Conservation (phyloP, 805 yeast species). For the Zygosaccharomyces gambellarensis region DNA sequence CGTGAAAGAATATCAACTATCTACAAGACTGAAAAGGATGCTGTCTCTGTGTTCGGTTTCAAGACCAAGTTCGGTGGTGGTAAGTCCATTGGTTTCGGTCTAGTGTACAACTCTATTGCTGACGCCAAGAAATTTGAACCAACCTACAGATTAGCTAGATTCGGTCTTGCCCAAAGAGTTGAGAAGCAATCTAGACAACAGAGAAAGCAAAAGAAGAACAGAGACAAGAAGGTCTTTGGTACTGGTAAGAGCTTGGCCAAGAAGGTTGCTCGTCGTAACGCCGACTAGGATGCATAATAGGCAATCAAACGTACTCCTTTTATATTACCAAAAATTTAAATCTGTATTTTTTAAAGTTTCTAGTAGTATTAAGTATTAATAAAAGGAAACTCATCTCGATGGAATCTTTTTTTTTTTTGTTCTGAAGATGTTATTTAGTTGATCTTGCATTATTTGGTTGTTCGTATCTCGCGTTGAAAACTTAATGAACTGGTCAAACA, state of each 20-base stretch:
- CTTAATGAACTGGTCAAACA: too few relatives aligned
- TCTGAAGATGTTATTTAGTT: not conserved
- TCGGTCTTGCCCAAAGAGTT: conserved; percentile 93
- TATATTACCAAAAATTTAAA: conserved; percentile 10
- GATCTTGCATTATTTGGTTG: not conserved
- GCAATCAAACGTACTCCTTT: conserved; percentile 6
- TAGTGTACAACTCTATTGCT: conserved; percentile 95
- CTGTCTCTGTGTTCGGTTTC: conserved; percentile 98
- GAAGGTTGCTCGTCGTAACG: conserved; percentile 84
- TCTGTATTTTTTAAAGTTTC: conserved; percentile 17
- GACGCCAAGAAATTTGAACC: conserved; percentile 99
- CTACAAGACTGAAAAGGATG: conserved; percentile 89
- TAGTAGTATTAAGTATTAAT: conserved; percentile 17
- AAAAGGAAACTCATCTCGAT: conserved; percentile 15
- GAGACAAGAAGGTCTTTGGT: conserved; percentile 98
- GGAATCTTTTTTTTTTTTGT: not conserved
- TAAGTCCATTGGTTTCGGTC: conserved; percentile 98
- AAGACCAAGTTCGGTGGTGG: conserved; percentile 99
- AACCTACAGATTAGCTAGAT: conserved; percentile 97
- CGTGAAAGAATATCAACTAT: conserved; percentile 86
- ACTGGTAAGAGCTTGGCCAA: conserved; percentile 93
- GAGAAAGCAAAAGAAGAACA: conserved; percentile 99
- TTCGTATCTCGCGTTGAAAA: not conserved
- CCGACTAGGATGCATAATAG: conserved; percentile 49
- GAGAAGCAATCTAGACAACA: conserved; percentile 99